A percentile compares a stretch with the other conserved stretches of the same genome.
Conservation (phyloP, 2,329 filamentous ascomycete species). For the Ophiostoma himal-ulmi region DNA sequence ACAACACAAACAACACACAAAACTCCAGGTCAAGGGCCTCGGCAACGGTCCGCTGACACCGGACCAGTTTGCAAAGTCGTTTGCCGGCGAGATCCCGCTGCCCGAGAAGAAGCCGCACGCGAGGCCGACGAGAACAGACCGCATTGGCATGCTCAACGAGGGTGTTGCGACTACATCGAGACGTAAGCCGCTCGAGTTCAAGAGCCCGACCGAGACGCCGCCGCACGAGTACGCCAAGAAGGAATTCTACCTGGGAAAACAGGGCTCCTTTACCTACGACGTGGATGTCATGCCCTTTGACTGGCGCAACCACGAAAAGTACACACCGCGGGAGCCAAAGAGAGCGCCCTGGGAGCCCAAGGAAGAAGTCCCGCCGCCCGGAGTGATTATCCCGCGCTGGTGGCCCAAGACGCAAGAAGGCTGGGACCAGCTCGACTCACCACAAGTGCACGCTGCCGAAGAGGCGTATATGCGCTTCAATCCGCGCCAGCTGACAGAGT, state of each 20-base stretch:
- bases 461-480: constrained; percentile 2
- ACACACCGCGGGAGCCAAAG: not conserved
- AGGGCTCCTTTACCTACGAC: constrained; percentile 14
- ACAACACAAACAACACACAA: not conserved
- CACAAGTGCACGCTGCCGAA: constrained; percentile 1
- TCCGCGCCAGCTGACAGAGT: not conserved
- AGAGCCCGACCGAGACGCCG: not conserved
- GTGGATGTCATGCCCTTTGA: constrained; percentile 12
- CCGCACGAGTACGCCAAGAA: not conserved
- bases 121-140: not conserved
- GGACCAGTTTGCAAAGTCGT: not conserved
- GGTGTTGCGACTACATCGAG: not conserved
- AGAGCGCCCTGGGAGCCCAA: not conserved
- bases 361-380: constrained; percentile 3
- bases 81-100: not conserved
- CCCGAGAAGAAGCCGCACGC: not conserved
- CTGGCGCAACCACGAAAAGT: not conserved
- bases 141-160: constrained; percentile 10
- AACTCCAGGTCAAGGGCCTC: not conserved
- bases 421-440: constrained; percentile 11
- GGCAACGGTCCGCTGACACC: not conserved
- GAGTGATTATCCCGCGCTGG: constrained; percentile 5
- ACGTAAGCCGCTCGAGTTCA: not conserved
- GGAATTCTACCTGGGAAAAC: not conserved
- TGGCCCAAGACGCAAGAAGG: constrained; percentile 10